Conservation (phyloP, 441 rosid genomes). For the Arabidopsis lyrata region DNA sequence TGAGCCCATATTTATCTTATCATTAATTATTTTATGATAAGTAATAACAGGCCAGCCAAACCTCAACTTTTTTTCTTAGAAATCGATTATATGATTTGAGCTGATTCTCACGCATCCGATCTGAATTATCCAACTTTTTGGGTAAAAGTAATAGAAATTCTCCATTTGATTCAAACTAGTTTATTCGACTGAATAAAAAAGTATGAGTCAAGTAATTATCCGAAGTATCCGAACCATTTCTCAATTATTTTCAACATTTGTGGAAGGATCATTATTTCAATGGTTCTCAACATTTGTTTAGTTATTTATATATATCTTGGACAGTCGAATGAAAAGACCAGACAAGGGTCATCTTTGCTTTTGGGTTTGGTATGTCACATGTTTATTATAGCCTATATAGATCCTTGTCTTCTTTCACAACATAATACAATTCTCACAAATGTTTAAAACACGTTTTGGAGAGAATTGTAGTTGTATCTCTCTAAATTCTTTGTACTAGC, state of each 20-base stretch:
- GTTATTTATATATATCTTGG: background rate
- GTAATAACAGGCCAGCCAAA: too few relatives aligned
- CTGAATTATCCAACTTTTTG: background rate
- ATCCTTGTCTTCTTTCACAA: constrained; percentile 2
- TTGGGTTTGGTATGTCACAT: constrained; percentile 16
- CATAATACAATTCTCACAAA: background rate
- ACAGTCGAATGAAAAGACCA: constrained; percentile 14
- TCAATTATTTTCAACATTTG: background rate
- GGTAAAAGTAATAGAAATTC: background rate
- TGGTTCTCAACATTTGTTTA: background rate
- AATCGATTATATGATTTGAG: too few relatives aligned
- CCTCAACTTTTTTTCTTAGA: too few relatives aligned
- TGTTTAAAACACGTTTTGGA: background rate
- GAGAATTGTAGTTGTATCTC: background rate
- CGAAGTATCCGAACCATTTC: background rate
- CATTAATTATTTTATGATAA: background rate
- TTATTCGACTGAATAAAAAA: background rate
- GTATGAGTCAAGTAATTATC: background rate
- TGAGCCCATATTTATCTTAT: background rate
- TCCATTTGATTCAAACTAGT: background rate
- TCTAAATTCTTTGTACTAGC: background rate
- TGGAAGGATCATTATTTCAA: background rate
- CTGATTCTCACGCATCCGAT: background rate
- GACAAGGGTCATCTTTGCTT: constrained; percentile 6
- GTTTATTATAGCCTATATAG: background rate